These are phyloP conservation scores for Raddia guianensis DNA, from an alignment of 176 grass and related monocot species.

Conservation along the genomic window DNA sequence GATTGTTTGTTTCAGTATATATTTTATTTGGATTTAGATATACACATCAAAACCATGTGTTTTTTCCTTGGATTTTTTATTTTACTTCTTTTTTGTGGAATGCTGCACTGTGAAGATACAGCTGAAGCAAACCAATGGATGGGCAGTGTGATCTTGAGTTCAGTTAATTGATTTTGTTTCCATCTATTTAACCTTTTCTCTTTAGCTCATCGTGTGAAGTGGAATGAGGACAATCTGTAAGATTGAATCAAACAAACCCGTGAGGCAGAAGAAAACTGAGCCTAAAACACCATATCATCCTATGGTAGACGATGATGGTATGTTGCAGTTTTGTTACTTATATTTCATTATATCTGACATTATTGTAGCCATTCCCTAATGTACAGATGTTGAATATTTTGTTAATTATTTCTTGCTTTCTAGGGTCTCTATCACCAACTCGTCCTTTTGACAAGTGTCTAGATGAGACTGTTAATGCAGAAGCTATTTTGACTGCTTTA, in stretches of 20 bases:
- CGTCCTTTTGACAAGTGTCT: conserved; percentile 85
- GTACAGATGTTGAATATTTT: conserved; percentile 4
- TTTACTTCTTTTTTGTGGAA: not conserved
- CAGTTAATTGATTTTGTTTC: conserved; percentile 29
- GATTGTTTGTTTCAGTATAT: not conserved
- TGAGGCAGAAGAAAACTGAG: conserved; percentile 97
- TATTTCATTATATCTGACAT: not conserved
- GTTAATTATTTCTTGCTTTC: conserved; percentile 23
- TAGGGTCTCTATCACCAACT: conserved; percentile 54
- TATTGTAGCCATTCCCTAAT: conserved; percentile 27
- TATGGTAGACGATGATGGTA: conserved; percentile 97
- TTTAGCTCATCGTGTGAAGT: conserved; percentile 56
- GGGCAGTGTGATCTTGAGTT: conserved; percentile 6
- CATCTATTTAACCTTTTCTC: not conserved
- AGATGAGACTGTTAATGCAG: conserved; percentile 71
- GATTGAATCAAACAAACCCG: conserved; percentile 94
- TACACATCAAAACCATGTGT: not conserved
- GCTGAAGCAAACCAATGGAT: not conserved
- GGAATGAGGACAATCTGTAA: conserved; percentile 93
- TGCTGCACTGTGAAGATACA: conserved; percentile 7
- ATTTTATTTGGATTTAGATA: conserved; percentile 23
- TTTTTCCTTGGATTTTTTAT: not conserved
- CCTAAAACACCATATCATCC: conserved; percentile 94
- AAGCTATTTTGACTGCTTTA: conserved; percentile 82
- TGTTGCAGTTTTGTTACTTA: conserved; percentile 30